These are phyloP conservation scores for Kalanchoe fedtschenkoi DNA, from an alignment of 164 flowering plant species.

Conservation along the genomic window DNA sequence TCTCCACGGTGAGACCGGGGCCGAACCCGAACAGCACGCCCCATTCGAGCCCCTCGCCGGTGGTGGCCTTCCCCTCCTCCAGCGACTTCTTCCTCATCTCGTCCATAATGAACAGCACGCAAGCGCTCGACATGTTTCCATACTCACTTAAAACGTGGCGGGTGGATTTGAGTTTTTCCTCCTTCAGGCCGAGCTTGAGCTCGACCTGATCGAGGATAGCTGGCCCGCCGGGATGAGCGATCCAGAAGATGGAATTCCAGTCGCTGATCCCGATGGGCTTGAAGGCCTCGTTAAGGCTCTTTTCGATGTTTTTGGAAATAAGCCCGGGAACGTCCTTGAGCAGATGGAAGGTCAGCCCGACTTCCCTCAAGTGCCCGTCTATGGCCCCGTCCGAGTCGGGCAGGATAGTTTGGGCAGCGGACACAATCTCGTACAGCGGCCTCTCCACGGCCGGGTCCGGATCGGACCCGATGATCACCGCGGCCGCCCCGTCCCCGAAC, in stretches of 20 bases:
- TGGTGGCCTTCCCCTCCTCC: constrained; percentile 15
- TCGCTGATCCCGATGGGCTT: constrained; percentile 18
- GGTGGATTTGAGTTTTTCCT: constrained; percentile 18
- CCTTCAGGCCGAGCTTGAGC: constrained; percentile 15
- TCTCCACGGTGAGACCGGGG: constrained; percentile 23
- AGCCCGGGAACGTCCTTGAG: constrained; percentile 23
- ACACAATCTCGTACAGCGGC: constrained; percentile 17
- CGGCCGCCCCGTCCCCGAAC: constrained; percentile 27
- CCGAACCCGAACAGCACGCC: constrained; percentile 26
- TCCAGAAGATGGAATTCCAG: constrained; percentile 25
- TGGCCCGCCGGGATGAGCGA: constrained; percentile 25
- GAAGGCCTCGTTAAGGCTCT: constrained; percentile 17
- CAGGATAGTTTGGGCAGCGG: constrained; percentile 21
- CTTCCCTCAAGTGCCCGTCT: constrained; percentile 23
- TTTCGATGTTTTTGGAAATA: constrained; percentile 25
- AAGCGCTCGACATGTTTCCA: constrained; percentile 27
- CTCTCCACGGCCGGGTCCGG: constrained; percentile 12
- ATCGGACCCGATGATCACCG: constrained; percentile 20
- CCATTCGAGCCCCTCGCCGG: constrained; percentile 25
- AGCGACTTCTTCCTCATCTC: constrained; percentile 22
- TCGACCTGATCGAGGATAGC: constrained; percentile 27
- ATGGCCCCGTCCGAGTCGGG: constrained; percentile 27
- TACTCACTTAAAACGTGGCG: constrained; percentile 20
- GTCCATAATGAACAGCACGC: constrained; percentile 23
- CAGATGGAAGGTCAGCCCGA: constrained; percentile 21